Percentiles rank a stretch among this genome's conserved stretches.
Conservation (phyloP, 257 asterid genomes). For the Nicotiana paniculata region DNA sequence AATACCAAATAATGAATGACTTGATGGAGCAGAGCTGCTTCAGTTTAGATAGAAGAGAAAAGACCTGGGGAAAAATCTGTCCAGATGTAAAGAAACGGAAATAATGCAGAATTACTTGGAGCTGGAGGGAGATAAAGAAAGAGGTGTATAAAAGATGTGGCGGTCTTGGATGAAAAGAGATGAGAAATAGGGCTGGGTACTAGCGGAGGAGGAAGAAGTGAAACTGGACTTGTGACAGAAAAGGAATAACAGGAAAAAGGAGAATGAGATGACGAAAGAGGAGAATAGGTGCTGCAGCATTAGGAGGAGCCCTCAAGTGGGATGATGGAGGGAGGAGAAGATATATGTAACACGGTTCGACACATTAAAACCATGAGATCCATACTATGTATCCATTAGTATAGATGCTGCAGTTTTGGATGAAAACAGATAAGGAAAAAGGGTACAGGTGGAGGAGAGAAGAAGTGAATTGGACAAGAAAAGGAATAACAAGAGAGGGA, state of each 20-base stretch:
- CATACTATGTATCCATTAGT: background rate
- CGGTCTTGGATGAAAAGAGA: background rate
- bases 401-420: background rate
- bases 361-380: background rate
- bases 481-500: constrained; percentile 1
- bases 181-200: background rate
- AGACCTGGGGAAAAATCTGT: background rate
- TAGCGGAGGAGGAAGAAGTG: background rate
- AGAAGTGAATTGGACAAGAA: background rate
- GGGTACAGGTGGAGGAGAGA: background rate
- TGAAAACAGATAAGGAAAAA: background rate
- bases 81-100: background rate
- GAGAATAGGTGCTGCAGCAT: background rate
- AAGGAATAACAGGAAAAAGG: background rate
- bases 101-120: background rate
- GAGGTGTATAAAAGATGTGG: background rate
- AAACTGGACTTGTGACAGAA: background rate
- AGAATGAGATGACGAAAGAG: constrained; percentile 1
- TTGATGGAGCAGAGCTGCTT: background rate
- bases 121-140: background rate
- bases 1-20: background rate
- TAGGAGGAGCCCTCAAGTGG: background rate
- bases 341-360: background rate
- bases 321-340: background rate
- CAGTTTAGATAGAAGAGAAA: background rate